Percentiles rank a stretch among this genome's conserved stretches.
These are phyloP conservation scores for Phytophthora podocarpi DNA, from an alignment of 352 stramenopile genomes.

Conservation along the genomic window DNA sequence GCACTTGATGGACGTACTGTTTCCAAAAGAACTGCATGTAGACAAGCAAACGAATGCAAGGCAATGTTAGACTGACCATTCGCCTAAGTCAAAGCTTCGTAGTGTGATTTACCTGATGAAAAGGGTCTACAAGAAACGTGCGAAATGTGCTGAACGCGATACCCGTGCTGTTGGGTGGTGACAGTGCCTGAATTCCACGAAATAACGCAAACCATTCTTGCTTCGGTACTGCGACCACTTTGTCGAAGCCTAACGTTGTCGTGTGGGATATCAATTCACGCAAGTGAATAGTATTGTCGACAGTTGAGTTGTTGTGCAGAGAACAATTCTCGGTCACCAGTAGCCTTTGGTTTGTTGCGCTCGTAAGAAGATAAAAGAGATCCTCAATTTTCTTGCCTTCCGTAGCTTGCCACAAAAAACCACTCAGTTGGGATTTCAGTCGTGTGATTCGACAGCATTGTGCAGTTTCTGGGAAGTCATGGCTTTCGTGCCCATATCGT, in stretches of 20 bases:
- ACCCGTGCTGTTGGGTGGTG: neutral
- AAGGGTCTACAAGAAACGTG: slow-evolving; percentile 45
- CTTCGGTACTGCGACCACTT: slow-evolving; percentile 20
- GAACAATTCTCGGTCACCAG: neutral
- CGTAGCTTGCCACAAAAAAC: slow-evolving; percentile 33
- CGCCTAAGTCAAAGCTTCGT: neutral
- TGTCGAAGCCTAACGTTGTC: slow-evolving; percentile 24
- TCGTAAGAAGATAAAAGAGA: slow-evolving; percentile 27
- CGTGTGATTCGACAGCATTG: slow-evolving; percentile 24
- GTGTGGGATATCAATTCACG: slow-evolving; percentile 28
- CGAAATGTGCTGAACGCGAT: slow-evolving; percentile 40
- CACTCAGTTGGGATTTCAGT: slow-evolving; percentile 30
- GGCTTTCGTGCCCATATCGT: slow-evolving; percentile 41
- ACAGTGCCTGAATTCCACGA: slow-evolving; percentile 33
- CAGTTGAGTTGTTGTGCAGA: neutral
- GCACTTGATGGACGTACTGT: slow-evolving; percentile 28
- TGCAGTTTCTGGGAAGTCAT: slow-evolving; percentile 38
- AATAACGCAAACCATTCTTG: slow-evolving; percentile 51
- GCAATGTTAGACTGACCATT: neutral
- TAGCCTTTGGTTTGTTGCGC: neutral
- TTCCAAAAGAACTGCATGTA: slow-evolving; percentile 36
- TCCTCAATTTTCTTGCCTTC: slow-evolving; percentile 23
- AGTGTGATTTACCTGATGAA: slow-evolving; percentile 42
- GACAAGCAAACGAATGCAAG: no score
- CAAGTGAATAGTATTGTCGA: slow-evolving; percentile 13